Percentiles rank a stretch among this genome's conserved stretches.
These are phyloP conservation scores for Chionographis japonica DNA, from an alignment of 106 monocot genomes.

Conservation along the genomic window DNA sequence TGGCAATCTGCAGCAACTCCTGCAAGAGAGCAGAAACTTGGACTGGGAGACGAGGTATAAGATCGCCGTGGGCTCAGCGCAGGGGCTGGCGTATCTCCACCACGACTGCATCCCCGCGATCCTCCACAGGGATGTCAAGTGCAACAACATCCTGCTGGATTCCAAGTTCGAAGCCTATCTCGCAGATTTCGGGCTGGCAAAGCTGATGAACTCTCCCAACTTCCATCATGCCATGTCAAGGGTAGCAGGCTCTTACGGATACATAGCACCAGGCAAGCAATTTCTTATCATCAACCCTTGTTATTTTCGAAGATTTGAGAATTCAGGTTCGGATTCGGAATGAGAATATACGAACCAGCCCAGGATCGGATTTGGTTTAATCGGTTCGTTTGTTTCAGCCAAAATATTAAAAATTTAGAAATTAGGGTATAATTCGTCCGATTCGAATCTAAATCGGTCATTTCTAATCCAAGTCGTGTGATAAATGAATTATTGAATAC, in stretches of 20 bases:
- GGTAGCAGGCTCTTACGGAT: constrained; percentile 90
- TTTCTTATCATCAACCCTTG: neutral
- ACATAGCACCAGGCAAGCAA: constrained; percentile 92
- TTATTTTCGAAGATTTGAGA: too few relatives aligned
- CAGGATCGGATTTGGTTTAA: too few relatives aligned
- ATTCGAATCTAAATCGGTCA: too few relatives aligned
- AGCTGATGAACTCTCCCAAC: constrained; percentile 71
- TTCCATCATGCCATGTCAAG: constrained; percentile 81
- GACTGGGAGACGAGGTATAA: constrained; percentile 96
- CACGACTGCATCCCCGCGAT: constrained; percentile 89
- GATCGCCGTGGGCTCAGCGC: constrained; percentile 78
- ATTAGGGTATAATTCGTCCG: too few relatives aligned
- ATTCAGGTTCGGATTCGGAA: too few relatives aligned
- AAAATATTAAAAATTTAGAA: too few relatives aligned
- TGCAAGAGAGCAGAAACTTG: constrained; percentile 62
- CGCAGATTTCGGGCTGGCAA: constrained; percentile 94
- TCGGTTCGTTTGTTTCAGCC: too few relatives aligned
- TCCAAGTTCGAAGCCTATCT: constrained; percentile 75
- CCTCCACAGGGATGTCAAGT: constrained; percentile 90
- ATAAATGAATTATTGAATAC: too few relatives aligned
- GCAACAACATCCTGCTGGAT: constrained; percentile 87
- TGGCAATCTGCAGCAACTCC: constrained; percentile 58
- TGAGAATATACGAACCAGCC: too few relatives aligned
- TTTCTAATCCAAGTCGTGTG: too few relatives aligned
- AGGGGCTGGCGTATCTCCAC: constrained; percentile 88